Base-by-base conservation (phyloP, 2,329 filamentous ascomycete genomes). In the Microascus cirrosus region DNA sequence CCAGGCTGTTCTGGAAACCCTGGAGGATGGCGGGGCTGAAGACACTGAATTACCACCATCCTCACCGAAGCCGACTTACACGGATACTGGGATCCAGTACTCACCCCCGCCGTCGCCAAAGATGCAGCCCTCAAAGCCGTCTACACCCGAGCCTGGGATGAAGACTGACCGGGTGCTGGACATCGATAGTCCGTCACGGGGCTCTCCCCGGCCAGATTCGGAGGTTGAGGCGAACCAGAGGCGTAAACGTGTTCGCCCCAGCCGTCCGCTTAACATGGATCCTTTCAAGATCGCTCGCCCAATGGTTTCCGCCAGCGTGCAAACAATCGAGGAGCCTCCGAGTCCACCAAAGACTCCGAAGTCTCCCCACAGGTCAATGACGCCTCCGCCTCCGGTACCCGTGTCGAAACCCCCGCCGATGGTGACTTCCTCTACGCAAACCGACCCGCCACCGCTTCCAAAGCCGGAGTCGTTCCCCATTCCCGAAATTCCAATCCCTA, bases 81-180 rank as follows among this genome's bases (percentile, higher is more conserved):
- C 82, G 45, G 89, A 95, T 66, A 81, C 80, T n/a, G 89, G 85
- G 3, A 79, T 90, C 35, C 92, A 96, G 69, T 94, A 82, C 66
- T 94, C 90, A 36, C 91, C 90, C 53, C 90, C 90, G 1, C 79
- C 86, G 2, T 95, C 90, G 2, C 90, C 90, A 1, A 77, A 76
- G 63, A 58, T 77, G 5, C 60, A 66, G 11, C 69, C 76, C 0
- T 63, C 63, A 54, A 74, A 76, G 62, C 68, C 73, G 18, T 64
- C 72, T 18, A 73, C 72, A 1, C 72, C 74, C 2, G 77, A 81
- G 59, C 74, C 75, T 4, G 55, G 61, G 42, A 20, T 66, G 59
- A 55, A 65, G 48, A 66, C 68, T 20, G 74, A 76, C 54, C 74
- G 69, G 61, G 67, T 71, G 2, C 66, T 68, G 11, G 75, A 78